These are phyloP conservation scores for Nicotiana paniculata DNA, from an alignment of 257 asterid species.

Conservation along the genomic window DNA sequence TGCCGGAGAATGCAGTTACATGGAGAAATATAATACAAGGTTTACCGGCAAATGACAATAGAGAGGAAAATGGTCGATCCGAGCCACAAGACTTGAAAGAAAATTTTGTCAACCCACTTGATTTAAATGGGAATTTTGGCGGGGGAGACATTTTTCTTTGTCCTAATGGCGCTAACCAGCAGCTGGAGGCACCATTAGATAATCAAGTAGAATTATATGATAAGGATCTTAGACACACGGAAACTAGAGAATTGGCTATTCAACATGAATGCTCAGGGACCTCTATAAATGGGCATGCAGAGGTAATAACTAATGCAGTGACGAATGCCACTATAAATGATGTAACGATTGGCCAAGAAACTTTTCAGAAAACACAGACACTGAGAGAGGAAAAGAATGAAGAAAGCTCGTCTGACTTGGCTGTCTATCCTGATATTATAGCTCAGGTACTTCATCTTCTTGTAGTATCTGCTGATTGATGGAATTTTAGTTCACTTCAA, in stretches of 20 bases:
- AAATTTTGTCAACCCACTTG: constrained; percentile 22
- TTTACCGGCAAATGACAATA: constrained; percentile 20
- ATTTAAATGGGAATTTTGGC: constrained; percentile 24
- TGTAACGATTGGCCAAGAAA: constrained; percentile 19
- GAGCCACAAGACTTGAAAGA: constrained; percentile 21
- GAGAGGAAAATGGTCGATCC: constrained; percentile 22
- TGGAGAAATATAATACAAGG: constrained; percentile 9
- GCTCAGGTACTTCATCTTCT: constrained; percentile 43
- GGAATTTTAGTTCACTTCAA: neutral
- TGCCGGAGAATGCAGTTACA: constrained; percentile 17
- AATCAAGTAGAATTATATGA: constrained; percentile 27
- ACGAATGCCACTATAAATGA: constrained; percentile 28
- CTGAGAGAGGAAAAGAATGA: constrained; percentile 18
- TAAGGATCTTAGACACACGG: constrained; percentile 33
- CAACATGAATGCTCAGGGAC: constrained; percentile 17
- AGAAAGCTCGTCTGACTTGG: constrained; percentile 26
- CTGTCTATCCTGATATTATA: constrained; percentile 32
- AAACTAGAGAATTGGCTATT: constrained; percentile 44
- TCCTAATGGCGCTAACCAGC: constrained; percentile 20
- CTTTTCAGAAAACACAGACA: constrained; percentile 19
- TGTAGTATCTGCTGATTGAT: neutral
- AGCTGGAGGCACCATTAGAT: constrained; percentile 17
- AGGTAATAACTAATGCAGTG: constrained; percentile 22
- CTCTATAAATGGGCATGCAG: constrained; percentile 14
- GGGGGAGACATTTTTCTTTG: constrained; percentile 14